phyloP scores from a whole-genome alignment of 148 eudicot species.

The Dysphania ambrosioides region DNA sequence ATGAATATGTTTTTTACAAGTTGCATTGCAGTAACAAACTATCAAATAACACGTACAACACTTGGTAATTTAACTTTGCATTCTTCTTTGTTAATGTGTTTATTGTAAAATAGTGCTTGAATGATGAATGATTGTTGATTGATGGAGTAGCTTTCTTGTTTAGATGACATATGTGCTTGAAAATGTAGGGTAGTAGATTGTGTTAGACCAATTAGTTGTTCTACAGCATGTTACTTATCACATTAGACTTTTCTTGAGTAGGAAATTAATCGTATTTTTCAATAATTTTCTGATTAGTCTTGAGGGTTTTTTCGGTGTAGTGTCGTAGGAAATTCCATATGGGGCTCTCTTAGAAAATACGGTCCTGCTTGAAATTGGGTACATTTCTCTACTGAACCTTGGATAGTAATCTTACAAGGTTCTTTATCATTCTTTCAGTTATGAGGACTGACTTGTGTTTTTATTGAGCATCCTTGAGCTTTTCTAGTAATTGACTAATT shows the following conservation, averaged over 20 bases:
- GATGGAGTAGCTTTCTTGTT: not conserved
- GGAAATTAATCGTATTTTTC: not conserved
- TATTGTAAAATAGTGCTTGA: not conserved
- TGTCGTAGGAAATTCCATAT: not conserved
- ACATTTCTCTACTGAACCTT: not conserved
- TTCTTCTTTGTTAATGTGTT: not conserved
- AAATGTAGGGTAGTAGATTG: not conserved
- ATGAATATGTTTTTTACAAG: too few relatives aligned
- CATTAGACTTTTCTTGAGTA: not conserved
- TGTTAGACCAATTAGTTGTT: not conserved
- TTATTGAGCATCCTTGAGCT: not conserved
- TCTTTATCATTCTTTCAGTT: not conserved
- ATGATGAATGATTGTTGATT: not conserved
- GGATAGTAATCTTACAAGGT: not conserved
- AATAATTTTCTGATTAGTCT: not conserved
- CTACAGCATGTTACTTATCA: not conserved
- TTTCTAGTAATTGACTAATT: not conserved
- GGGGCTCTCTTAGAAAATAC: not conserved
- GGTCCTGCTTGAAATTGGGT: not conserved
- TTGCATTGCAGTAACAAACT: too few relatives aligned
- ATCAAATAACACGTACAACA: too few relatives aligned
- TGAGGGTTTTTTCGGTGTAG: not conserved
- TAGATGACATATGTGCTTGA: not conserved
- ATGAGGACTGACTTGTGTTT: not conserved
- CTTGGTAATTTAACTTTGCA: not conserved